Percentiles rank a stretch among this genome's conserved stretches.
Conservation (phyloP, 169 alveolate genomes). For the Eimeria falciformis region DNA sequence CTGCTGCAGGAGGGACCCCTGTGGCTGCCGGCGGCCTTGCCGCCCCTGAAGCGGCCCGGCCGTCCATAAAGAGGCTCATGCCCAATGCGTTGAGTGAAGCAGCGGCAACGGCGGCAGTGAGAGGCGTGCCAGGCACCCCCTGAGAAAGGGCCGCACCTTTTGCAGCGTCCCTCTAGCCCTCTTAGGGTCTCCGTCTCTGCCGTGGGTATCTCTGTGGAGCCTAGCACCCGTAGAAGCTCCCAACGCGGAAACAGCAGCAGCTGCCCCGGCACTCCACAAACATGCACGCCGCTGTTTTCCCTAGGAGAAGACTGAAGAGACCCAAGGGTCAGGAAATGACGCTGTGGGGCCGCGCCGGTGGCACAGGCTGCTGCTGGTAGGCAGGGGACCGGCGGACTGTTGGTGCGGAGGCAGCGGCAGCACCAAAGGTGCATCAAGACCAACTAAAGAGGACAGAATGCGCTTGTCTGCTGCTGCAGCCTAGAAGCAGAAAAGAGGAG, state of each 20-base stretch:
- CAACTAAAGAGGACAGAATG: conserved; percentile 8
- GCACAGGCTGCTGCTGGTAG: no score
- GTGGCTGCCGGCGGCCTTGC: conserved; percentile 59
- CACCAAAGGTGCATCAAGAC: conserved; percentile 5
- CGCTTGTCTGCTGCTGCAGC: conserved; percentile 5
- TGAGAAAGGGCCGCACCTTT: no score
- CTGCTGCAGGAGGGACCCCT: conserved; percentile 54
- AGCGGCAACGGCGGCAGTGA: no score
- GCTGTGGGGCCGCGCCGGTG: no score
- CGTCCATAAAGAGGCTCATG: conserved; percentile 59
- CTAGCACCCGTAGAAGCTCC: neutral
- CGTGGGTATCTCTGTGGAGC: neutral
- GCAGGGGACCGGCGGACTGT: no score
- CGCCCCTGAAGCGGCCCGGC: conserved; percentile 59
- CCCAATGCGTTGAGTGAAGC: neutral
- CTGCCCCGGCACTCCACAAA: neutral
- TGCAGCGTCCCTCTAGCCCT: no score
- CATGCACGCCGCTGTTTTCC: no score
- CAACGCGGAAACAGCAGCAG: neutral
- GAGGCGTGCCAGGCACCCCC: no score
- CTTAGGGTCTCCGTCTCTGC: neutral
- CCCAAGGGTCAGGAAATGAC: no score
- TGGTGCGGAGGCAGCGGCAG: conserved; percentile 1
- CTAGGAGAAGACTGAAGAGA: no score
- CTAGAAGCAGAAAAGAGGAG: neutral